Percentiles rank a stretch among this genome's conserved stretches.
Conservation (phyloP, 192 early-diverging fungal species). For the Umbelopsis sp. region DNA sequence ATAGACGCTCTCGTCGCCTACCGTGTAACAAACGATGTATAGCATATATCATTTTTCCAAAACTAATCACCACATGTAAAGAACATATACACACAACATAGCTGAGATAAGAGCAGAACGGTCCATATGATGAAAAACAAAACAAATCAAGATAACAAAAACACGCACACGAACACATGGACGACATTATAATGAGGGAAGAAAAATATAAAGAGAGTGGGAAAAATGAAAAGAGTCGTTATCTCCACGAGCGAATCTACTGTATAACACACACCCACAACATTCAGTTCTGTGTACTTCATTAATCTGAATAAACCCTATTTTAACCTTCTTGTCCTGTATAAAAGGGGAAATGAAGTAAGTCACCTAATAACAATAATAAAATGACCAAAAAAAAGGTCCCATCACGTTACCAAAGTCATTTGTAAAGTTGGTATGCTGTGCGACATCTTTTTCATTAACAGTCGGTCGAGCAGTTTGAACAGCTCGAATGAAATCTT, state of each 20-base stretch:
- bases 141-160: neutral
- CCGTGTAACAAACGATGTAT: constrained; percentile 19
- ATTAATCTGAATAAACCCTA: neutral
- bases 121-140: neutral
- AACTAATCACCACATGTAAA: neutral
- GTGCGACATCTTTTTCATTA: constrained; percentile 76
- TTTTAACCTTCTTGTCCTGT: constrained; percentile 13
- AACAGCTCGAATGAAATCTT: constrained; percentile 87
- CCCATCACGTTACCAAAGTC: constrained; percentile 64
- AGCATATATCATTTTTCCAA: neutral
- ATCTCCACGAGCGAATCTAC: neutral
- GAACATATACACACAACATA: neutral
- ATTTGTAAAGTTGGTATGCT: constrained; percentile 89
- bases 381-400: neutral
- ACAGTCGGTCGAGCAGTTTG: constrained; percentile 80
- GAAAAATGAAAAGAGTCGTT: neutral
- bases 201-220: neutral
- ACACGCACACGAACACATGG: no score
- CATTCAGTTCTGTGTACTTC: neutral
- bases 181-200: neutral
- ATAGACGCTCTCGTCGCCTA: constrained; percentile 90
- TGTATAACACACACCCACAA: neutral
- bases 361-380: neutral
- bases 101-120: neutral
- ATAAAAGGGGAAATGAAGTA: neutral